These are phyloP conservation scores for Apiotrichum veenhuisii DNA, from an alignment of 1,284 basidiomycete genomes.

Conservation along the genomic window DNA sequence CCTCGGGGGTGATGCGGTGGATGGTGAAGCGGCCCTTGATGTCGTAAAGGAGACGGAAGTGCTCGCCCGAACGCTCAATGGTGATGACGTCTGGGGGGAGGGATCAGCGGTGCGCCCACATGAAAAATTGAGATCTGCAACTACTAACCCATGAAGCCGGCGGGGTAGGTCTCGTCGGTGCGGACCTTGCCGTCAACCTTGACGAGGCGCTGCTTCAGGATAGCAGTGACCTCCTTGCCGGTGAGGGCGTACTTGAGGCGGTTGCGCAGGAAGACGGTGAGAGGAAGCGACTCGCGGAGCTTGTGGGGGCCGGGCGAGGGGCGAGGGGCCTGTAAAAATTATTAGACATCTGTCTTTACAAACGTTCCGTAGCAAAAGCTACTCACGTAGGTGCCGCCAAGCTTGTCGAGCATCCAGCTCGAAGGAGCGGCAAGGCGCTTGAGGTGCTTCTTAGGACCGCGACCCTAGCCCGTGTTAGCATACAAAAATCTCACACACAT, in stretches of 20 bases:
- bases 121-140: conserved; percentile 1
- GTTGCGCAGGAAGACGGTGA: conserved; percentile 96
- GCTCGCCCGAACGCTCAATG: conserved; percentile 97
- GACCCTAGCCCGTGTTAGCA: conserved; percentile 58
- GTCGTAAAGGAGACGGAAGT: conserved; percentile 99
- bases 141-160: conserved; percentile 88
- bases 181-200: conserved; percentile 99
- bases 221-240: conserved; percentile 90
- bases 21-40: conserved; percentile 99
- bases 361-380: conserved; percentile 49
- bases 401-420: conserved; percentile 99
- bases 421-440: conserved; percentile 97
- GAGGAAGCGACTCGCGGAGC: conserved; percentile 92
- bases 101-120: too few relatives aligned
- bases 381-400: conserved; percentile 80
- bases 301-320: conserved; percentile 98
- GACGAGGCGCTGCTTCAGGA: conserved; percentile 94
- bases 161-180: conserved; percentile 94
- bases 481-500: not conserved
- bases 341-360: conserved; percentile 49
- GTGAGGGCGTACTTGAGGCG: conserved; percentile 98
- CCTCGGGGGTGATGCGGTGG: conserved; percentile 98
- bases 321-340: conserved; percentile 63
- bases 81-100: conserved; percentile 98
- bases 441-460: conserved; percentile 99